Evolutionary conservation across 306 rosid species (phyloP).

Genomic region (Begonia fuchsioides): DNA sequence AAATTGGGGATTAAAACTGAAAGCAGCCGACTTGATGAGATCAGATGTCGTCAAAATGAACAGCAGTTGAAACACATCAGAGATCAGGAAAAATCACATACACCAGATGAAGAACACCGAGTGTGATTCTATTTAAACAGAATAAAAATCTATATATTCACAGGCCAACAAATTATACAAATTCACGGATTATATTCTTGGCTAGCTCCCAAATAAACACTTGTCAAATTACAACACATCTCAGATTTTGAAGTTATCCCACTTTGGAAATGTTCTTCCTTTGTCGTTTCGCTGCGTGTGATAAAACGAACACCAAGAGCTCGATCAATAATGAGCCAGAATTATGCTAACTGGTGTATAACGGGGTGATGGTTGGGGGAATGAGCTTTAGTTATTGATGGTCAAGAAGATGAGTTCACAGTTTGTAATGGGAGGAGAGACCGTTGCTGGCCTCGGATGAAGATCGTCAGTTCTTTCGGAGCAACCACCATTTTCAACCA

Average conservation of each 20-base stretch:
- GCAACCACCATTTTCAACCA: conserved; percentile 86
- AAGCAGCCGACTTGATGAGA: too few relatives aligned
- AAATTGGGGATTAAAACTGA: too few relatives aligned
- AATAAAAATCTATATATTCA: conserved; percentile 8
- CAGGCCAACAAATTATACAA: conserved; percentile 11
- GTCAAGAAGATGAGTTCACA: conserved; percentile 20
- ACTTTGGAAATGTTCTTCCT: too few relatives aligned
- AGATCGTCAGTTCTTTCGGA: conserved; percentile 54
- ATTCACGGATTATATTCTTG: conserved; percentile 37
- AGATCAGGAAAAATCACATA: too few relatives aligned
- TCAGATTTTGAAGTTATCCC: conserved; percentile 1
- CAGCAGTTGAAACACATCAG: too few relatives aligned
- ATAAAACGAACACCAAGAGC: conserved; percentile 17
- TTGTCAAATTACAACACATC: conserved; percentile 42
- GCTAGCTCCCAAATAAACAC: conserved; percentile 21
- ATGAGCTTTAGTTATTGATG: too few relatives aligned
- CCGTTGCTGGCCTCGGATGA: conserved; percentile 44
- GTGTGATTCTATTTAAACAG: background rate
- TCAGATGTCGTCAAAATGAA: too few relatives aligned
- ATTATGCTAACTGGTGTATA: conserved; percentile 33
- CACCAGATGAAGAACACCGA: too few relatives aligned
- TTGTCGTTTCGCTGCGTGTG: conserved; percentile 1
- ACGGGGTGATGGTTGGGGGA: conserved; percentile 9
- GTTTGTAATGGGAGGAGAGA: conserved; percentile 45
- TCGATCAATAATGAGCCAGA: conserved; percentile 25